Evolutionary conservation across 2,329 filamentous ascomycete species (phyloP).

Genomic region (Pseudogymnoascus verrucosus): DNA sequence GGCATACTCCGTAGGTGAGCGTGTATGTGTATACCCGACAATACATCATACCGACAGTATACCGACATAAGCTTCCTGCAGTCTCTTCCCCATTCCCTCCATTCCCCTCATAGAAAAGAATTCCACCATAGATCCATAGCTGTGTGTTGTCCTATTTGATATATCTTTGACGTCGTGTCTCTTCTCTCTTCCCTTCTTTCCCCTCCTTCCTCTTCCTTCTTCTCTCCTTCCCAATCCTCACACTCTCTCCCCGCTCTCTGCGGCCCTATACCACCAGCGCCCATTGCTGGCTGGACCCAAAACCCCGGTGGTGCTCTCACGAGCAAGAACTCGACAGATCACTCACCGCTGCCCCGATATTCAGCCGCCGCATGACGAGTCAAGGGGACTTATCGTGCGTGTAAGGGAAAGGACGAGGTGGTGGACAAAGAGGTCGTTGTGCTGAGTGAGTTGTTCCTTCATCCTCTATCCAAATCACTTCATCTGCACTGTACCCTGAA

Average conservation of each 20-base stretch:
- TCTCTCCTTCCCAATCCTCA: neutral
- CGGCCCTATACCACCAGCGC: neutral
- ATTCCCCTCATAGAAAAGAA: neutral
- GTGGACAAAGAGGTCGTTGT: neutral
- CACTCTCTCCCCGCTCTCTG: neutral
- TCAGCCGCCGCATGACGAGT: neutral
- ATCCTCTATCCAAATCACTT: neutral
- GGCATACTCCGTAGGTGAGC: too few species aligned
- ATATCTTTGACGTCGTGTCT: neutral
- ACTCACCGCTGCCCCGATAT: neutral
- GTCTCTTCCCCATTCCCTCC: neutral
- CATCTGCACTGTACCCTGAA: neutral
- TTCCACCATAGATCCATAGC: neutral
- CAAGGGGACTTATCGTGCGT: neutral
- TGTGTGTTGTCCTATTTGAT: neutral
- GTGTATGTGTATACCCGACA: neutral
- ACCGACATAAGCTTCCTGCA: constrained; percentile 2
- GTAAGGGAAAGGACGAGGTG: neutral
- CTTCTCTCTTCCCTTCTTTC: neutral
- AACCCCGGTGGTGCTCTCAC: neutral
- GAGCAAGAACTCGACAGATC: neutral
- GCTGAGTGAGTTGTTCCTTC: neutral
- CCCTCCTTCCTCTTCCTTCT: neutral
- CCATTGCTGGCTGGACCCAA: neutral
- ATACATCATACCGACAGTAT: constrained; percentile 2